These are phyloP conservation scores for Fraxinus sp. DNA, from an alignment of 305 asterid genomes.

Conservation along the genomic window DNA sequence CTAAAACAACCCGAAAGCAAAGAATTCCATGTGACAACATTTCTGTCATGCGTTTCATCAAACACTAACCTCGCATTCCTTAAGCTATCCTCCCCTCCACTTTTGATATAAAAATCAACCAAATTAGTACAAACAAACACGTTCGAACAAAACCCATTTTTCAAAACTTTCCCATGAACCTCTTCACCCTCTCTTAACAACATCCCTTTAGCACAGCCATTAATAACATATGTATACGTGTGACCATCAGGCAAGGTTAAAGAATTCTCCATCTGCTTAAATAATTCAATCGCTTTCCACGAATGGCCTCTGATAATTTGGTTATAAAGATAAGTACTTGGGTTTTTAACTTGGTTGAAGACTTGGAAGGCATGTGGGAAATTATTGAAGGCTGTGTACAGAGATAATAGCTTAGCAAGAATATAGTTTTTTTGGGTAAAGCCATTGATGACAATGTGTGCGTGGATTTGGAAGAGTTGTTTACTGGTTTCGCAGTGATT, in stretches of 20 bases:
- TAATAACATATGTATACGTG: conserved; percentile 55
- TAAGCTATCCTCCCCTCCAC: conserved; percentile 37
- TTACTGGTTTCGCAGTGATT: conserved; percentile 41
- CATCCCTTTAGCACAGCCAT: conserved; percentile 55
- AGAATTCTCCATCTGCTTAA: conserved; percentile 46
- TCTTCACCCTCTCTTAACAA: conserved; percentile 56
- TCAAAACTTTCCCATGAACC: conserved; percentile 67
- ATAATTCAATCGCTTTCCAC: conserved; percentile 38
- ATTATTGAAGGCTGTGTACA: conserved; percentile 39
- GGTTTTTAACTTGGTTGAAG: conserved; percentile 52
- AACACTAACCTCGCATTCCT: conserved; percentile 48
- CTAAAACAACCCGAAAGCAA: conserved; percentile 57
- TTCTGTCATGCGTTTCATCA: conserved; percentile 60
- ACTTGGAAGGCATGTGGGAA: conserved; percentile 44
- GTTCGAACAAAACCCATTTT: conserved; percentile 49
- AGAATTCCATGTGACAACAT: conserved; percentile 73
- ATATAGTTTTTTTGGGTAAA: conserved; percentile 58
- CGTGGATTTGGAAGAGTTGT: conserved; percentile 60
- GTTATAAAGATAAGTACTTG: conserved; percentile 64
- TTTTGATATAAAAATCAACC: conserved; percentile 55
- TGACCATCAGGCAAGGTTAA: conserved; percentile 58
- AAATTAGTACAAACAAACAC: conserved; percentile 63
- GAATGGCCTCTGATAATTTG: conserved; percentile 62
- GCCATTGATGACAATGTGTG: conserved; percentile 54
- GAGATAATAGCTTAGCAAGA: conserved; percentile 53